These are phyloP conservation scores for Colletotrichum sp. DNA, from an alignment of 2,329 filamentous ascomycete genomes.

Conservation along the genomic window DNA sequence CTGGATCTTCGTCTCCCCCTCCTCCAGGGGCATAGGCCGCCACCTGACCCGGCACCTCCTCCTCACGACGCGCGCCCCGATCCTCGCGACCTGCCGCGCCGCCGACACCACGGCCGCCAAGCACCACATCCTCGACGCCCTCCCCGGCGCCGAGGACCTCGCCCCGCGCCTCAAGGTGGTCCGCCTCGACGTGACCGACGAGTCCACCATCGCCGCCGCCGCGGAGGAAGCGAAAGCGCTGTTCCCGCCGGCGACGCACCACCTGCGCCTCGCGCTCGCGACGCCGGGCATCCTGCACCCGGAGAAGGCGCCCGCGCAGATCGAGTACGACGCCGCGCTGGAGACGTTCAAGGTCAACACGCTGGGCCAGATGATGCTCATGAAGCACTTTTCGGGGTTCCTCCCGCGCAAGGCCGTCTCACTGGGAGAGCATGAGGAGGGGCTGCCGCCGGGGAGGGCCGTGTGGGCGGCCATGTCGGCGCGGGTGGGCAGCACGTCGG, in stretches of 20 bases:
- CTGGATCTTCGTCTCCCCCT: conserved; percentile 54
- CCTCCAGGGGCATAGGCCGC: conserved; percentile 53
- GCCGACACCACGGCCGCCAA: conserved; percentile 40
- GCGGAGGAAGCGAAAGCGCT: conserved; percentile 51
- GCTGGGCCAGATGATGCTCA: conserved; percentile 74
- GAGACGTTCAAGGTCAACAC: conserved; percentile 76
- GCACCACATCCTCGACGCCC: conserved; percentile 32
- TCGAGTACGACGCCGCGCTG: conserved; percentile 66
- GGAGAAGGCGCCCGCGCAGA: conserved; percentile 72
- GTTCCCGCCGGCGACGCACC: conserved; percentile 56
- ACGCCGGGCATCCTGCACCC: conserved; percentile 75
- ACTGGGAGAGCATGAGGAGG: neutral
- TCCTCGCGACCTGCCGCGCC: conserved; percentile 47
- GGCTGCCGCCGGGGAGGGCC: conserved; percentile 47
- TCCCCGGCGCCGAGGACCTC: conserved; percentile 24
- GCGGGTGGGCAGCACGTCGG: conserved; percentile 74
- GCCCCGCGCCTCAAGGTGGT: conserved; percentile 43
- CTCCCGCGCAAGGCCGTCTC: conserved; percentile 62
- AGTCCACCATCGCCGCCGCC: conserved; percentile 65
- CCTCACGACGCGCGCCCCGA: conserved; percentile 50
- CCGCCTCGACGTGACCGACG: conserved; percentile 58
- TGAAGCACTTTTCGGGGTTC: conserved; percentile 76
- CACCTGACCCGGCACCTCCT: conserved; percentile 54
- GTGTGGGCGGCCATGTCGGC: conserved; percentile 80
- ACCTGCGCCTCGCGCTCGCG: conserved; percentile 72